Evolutionary conservation across 148 eudicot genomes (phyloP), one percentile per base, ranked within the genome.

Genomic region (Silene latifolia): DNA sequence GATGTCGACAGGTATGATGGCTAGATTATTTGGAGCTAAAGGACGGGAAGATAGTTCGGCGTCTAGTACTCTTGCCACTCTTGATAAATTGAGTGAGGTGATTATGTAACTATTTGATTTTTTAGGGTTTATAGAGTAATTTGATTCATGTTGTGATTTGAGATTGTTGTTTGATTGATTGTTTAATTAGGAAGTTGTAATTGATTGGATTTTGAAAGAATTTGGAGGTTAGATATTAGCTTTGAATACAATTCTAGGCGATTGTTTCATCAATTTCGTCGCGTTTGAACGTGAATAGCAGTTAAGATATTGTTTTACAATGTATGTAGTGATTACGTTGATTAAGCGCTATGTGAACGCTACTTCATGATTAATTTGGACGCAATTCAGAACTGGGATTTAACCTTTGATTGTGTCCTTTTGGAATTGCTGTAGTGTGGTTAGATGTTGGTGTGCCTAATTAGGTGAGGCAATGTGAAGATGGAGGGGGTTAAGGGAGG

Each of bases 1-100:
- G 59, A 76, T 27, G 79, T 72, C 76, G 57, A 3, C 68, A 13
- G 68, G 23, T 48, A 72, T 81, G 83, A 59, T 81, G 19, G 47
- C 77, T 1, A 77, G 76, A 25, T 44, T 81, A 15, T 76, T 81
- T 24, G 83, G 83, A 23, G 82, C 62, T 0, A 81, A 67, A 81
- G n/a, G 80, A 2, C 66, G 58, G 19, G 77, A 76, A 19, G 77
- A 69, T 23, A 57, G 20, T 42, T 61, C 63, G 58, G 23, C 73
- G 17, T 61, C 63, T 57, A 67, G 46, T 58, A 81, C 83, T 67
- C 23, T 81, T 65, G 21, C 74, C 0, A 81, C 83, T 13, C 72
- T 81, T 3, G 83, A 76, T 19, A 76, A 72, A 76, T 72, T 81
- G 74, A 56, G 62, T 19, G 83, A 81, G 83, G 83, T 80, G 60